A percentile compares a stretch with the other conserved stretches of the same genome.
Evolutionary conservation across 441 rosid genomes (phyloP).

Genomic region (Metrosideros polymorpha): DNA sequence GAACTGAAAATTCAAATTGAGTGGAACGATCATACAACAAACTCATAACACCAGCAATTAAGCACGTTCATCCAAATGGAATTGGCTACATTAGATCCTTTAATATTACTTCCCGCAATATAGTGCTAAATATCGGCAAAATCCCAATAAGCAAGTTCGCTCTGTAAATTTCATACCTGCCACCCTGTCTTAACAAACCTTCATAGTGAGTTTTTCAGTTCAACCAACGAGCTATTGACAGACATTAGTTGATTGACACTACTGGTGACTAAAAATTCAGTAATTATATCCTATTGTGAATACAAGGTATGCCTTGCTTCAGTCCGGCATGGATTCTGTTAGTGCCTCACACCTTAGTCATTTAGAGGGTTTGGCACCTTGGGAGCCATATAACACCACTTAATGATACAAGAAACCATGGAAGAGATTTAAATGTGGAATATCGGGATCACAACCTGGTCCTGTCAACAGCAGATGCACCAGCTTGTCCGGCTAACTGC

Average conservation of each 20-base stretch:
- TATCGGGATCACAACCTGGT: constrained; percentile 41
- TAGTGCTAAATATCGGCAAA: background rate
- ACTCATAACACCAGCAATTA: background rate
- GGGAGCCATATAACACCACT: background rate
- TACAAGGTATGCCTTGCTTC: background rate
- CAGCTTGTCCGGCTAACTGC: constrained; percentile 97
- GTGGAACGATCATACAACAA: background rate
- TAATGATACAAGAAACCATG: background rate
- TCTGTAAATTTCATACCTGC: background rate
- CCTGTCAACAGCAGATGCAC: constrained; percentile 96
- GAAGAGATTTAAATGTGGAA: background rate
- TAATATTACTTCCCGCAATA: background rate
- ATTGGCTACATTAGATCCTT: background rate
- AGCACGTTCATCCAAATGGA: background rate
- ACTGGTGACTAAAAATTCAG: background rate
- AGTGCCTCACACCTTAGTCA: background rate
- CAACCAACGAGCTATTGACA: background rate
- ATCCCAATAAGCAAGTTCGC: background rate
- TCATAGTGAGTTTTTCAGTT: background rate
- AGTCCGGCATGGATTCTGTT: background rate
- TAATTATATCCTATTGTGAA: background rate
- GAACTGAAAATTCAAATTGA: background rate
- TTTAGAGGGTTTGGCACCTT: background rate
- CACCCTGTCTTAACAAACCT: background rate
- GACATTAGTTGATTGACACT: background rate